Conservation (phyloP, 129 eudicot species). For the Flaveria linearis region DNA sequence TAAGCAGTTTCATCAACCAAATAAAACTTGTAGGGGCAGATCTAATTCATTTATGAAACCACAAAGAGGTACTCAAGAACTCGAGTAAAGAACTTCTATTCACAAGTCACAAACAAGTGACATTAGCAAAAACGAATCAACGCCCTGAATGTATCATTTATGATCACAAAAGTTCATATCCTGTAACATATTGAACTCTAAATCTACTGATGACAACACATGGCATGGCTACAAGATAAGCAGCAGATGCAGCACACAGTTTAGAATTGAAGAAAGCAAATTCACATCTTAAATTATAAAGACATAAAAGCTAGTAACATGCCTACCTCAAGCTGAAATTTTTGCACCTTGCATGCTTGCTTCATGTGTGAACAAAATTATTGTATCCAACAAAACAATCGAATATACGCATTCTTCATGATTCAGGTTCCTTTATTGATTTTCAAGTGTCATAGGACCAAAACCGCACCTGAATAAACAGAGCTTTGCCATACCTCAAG, state of each 20-base stretch:
- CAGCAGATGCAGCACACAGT: neutral
- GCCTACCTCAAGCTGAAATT: slow-evolving; percentile 22
- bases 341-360: slow-evolving; percentile 24
- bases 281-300: neutral
- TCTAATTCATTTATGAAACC: neutral
- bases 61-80: neutral
- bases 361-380: neutral
- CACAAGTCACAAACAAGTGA: slow-evolving; percentile 9
- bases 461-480: slow-evolving; percentile 51
- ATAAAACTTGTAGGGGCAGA: neutral
- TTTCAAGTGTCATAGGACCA: slow-evolving; percentile 36
- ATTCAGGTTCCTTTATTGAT: neutral
- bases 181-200: neutral
- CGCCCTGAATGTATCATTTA: neutral
- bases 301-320: slow-evolving; percentile 2
- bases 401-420: neutral
- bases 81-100: neutral
- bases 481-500: slow-evolving; percentile 99
- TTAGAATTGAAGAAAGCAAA: neutral
- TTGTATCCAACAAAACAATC: neutral
- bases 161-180: neutral
- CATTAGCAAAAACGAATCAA: neutral
- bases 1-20: neutral
- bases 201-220: neutral
- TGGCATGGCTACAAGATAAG: slow-evolving; percentile 22